Percentiles rank a stretch among this genome's conserved stretches.
These are phyloP conservation scores for Neoboletus brunneissimus DNA, from an alignment of 768 basidiomycete species.

Conservation along the genomic window DNA sequence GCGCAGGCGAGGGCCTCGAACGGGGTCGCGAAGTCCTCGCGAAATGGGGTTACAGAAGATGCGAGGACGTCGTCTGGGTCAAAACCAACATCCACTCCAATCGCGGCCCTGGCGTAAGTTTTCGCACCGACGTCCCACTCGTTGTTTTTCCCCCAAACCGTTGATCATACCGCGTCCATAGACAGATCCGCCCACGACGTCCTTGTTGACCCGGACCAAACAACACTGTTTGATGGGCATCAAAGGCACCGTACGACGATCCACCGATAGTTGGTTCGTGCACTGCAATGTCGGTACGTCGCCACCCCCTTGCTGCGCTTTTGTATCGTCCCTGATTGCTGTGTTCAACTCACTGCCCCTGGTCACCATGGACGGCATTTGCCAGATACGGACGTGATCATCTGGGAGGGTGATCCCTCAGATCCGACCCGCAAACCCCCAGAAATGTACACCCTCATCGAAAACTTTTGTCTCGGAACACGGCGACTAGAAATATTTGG, in stretches of 20 bases:
- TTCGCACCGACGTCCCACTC: not conserved
- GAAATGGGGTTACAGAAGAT: slow-evolving; percentile 92
- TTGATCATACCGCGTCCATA: slow-evolving; percentile 27
- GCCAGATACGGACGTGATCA: slow-evolving; percentile 90
- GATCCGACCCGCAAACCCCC: slow-evolving; percentile 90
- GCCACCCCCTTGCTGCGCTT: not conserved
- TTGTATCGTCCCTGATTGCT: not conserved
- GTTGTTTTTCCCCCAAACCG: not conserved
- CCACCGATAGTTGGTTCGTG: slow-evolving; percentile 94
- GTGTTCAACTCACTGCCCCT: not conserved
- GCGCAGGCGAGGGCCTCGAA: slow-evolving; percentile 87
- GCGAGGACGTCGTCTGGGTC: slow-evolving; percentile 99
- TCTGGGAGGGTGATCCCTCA: slow-evolving; percentile 89
- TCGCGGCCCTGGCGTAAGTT: slow-evolving; percentile 70
- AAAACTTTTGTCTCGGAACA: slow-evolving; percentile 95
- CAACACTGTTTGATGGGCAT: slow-evolving; percentile 98
- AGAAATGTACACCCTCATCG: slow-evolving; percentile 93
- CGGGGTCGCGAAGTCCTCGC: slow-evolving; percentile 86
- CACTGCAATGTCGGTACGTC: slow-evolving; percentile 93
- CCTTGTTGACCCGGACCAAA: slow-evolving; percentile 85
- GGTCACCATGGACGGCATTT: too few species aligned
- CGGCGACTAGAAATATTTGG: slow-evolving; percentile 92
- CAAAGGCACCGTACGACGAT: slow-evolving; percentile 90
- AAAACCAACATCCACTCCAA: slow-evolving; percentile 80
- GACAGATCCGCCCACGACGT: slow-evolving; percentile 84